Conservation (phyloP, 2,329 filamentous ascomycete genomes). For the Stagonosporopsis tanaceti region DNA sequence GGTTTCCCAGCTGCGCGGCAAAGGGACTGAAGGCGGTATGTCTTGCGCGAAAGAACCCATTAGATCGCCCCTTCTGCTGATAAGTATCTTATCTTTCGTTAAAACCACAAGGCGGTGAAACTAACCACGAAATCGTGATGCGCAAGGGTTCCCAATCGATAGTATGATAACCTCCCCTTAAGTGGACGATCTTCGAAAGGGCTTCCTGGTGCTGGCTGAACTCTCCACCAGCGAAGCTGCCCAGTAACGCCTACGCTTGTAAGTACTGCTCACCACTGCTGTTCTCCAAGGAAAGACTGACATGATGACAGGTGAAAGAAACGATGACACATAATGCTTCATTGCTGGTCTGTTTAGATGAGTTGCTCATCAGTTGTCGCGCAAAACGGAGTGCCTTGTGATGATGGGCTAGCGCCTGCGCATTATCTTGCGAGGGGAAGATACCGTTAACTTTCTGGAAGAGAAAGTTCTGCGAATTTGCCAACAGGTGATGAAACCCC, state of each 20-base stretch:
- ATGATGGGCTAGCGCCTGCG: constrained; percentile 31
- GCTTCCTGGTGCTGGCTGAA: constrained; percentile 38
- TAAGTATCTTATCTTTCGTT: background rate
- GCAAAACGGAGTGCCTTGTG: constrained; percentile 33
- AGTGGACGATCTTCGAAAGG: constrained; percentile 30
- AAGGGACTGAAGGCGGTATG: constrained; percentile 32
- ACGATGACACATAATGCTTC: constrained; percentile 30
- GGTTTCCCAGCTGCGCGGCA: constrained; percentile 34
- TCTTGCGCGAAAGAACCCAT: constrained; percentile 41
- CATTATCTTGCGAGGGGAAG: constrained; percentile 32
- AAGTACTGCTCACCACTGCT: background rate
- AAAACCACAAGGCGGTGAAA: background rate
- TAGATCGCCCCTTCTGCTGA: constrained; percentile 36
- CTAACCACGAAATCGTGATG: constrained; percentile 41
- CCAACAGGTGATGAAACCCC: constrained; percentile 36
- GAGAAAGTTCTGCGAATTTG: constrained; percentile 40
- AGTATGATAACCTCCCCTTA: constrained; percentile 35
- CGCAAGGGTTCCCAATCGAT: constrained; percentile 35
- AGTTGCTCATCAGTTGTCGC: constrained; percentile 31
- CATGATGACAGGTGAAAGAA: constrained; percentile 41
- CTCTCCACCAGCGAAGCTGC: constrained; percentile 28
- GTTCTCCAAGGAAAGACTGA: constrained; percentile 11
- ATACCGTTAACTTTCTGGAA: constrained; percentile 30
- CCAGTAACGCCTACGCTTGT: constrained; percentile 26
- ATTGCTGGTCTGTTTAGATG: constrained; percentile 31